Conservation (phyloP, 768 basidiomycete genomes). For the Phanerochaete sordida region DNA sequence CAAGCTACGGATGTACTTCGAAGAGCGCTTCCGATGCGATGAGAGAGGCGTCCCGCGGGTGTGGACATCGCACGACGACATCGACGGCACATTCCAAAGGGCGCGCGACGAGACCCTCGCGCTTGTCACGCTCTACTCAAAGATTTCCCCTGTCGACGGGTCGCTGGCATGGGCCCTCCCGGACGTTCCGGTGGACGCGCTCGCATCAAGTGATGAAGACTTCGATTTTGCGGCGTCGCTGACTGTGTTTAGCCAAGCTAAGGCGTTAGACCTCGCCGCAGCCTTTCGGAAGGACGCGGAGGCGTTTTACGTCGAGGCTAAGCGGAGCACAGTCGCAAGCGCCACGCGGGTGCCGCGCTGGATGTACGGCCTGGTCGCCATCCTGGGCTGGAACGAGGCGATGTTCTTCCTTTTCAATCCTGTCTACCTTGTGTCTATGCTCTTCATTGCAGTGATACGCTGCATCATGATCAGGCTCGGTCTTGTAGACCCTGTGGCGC, state of each 20-base stretch:
- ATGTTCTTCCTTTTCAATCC: slow-evolving; percentile 95
- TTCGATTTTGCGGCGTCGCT: slow-evolving; percentile 82
- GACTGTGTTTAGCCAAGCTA: slow-evolving; percentile 80
- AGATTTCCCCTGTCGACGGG: slow-evolving; percentile 68
- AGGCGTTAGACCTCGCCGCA: slow-evolving; percentile 67
- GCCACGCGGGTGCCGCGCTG: slow-evolving; percentile 93
- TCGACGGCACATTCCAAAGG: slow-evolving; percentile 87
- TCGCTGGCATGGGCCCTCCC: slow-evolving; percentile 64
- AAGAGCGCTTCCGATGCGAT: slow-evolving; percentile 96
- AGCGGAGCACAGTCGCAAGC: slow-evolving; percentile 90
- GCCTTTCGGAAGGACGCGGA: slow-evolving; percentile 94
- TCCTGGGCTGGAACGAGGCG: slow-evolving; percentile 99
- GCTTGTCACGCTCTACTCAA: slow-evolving; percentile 84
- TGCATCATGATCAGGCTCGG: slow-evolving; percentile 66
- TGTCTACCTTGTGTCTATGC: slow-evolving; percentile 79
- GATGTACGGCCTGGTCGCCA: slow-evolving; percentile 92
- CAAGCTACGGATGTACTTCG: slow-evolving; percentile 84
- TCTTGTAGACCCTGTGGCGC: slow-evolving; percentile 71
- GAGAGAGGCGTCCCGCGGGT: slow-evolving; percentile 92
- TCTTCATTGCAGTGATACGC: slow-evolving; percentile 64
- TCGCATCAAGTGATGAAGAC: slow-evolving; percentile 46
- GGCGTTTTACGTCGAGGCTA: slow-evolving; percentile 98
- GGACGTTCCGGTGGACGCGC: slow-evolving; percentile 38
- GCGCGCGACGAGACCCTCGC: slow-evolving; percentile 92
- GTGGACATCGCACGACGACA: slow-evolving; percentile 97